These are phyloP conservation scores for Leccinum obscurum DNA, from an alignment of 768 basidiomycete genomes.

Conservation along the genomic window DNA sequence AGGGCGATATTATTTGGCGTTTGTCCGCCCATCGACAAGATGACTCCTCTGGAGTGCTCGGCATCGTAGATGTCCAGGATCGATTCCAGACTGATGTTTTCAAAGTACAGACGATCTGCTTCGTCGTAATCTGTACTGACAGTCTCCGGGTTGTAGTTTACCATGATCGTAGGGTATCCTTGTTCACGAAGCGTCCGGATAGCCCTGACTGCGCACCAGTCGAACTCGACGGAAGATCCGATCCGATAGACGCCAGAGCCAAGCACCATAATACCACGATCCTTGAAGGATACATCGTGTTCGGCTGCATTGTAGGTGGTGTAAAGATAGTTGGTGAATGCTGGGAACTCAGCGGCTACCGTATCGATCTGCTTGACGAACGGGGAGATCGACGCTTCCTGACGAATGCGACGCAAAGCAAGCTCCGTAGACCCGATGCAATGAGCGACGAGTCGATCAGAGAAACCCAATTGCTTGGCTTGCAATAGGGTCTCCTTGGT, in stretches of 20 bases:
- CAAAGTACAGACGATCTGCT: slow-evolving; percentile 97
- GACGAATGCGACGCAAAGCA: slow-evolving; percentile 85
- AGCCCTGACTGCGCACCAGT: slow-evolving; percentile 98
- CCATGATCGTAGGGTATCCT: slow-evolving; percentile 90
- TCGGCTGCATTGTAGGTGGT: slow-evolving; percentile 97
- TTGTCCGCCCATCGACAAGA: slow-evolving; percentile 98
- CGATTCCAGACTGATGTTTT: slow-evolving; percentile 95
- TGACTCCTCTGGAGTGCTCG: slow-evolving; percentile 87
- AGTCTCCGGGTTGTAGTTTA: slow-evolving; percentile 99
- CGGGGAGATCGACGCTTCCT: slow-evolving; percentile 79
- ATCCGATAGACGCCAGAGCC: slow-evolving; percentile 99
- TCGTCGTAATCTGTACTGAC: slow-evolving; percentile 99
- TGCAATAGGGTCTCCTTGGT: slow-evolving; percentile 63
- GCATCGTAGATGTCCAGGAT: slow-evolving; percentile 96
- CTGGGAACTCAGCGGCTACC: slow-evolving; percentile 98
- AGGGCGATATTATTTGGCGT: slow-evolving; percentile 99
- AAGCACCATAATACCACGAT: slow-evolving; percentile 94
- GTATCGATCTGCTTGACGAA: slow-evolving; percentile 99
- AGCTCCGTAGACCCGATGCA: slow-evolving; percentile 90
- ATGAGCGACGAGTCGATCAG: slow-evolving; percentile 83
- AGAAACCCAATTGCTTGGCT: slow-evolving; percentile 95
- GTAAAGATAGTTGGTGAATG: slow-evolving; percentile 98
- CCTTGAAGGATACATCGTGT: slow-evolving; percentile 87
- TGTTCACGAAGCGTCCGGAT: slow-evolving; percentile 95
- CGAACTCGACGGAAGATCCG: slow-evolving; percentile 98